Conservation (phyloP, 345 rosid genomes). For the Melaleuca alternifolia region DNA sequence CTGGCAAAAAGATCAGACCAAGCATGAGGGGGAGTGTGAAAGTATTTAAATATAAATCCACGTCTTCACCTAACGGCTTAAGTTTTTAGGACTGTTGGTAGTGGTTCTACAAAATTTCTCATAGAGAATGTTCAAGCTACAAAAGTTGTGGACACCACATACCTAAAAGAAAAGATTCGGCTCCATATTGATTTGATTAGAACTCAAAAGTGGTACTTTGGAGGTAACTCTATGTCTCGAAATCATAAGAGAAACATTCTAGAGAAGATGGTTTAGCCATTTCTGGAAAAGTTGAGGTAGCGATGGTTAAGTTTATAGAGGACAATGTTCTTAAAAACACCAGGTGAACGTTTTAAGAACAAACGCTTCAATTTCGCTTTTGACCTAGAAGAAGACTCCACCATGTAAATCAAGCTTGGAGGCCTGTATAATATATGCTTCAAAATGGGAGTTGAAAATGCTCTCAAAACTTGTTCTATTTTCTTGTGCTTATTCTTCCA, state of each 20-base stretch:
- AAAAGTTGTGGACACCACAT: not conserved
- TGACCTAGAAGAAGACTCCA: not conserved
- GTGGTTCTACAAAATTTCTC: too few species aligned
- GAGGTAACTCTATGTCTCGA: not conserved
- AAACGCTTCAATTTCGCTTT: not conserved
- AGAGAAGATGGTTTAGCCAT: not conserved
- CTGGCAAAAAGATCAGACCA: too few species aligned
- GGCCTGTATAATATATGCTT: not conserved
- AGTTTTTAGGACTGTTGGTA: too few species aligned
- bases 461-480: not conserved
- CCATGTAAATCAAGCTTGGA: not conserved
- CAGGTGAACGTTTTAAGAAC: not conserved
- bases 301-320: not conserved
- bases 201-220: not conserved
- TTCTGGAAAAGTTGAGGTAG: not conserved
- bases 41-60: too few species aligned
- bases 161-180: not conserved
- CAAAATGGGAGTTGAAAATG: not conserved
- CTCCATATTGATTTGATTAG: not conserved
- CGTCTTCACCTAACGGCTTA: too few species aligned
- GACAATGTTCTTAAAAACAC: not conserved
- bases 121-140: not conserved
- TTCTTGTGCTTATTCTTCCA: not conserved
- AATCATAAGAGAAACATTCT: not conserved
- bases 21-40: too few species aligned